Evolutionary conservation across 768 basidiomycete genomes (phyloP), one percentile per base, ranked within the genome.

Genomic region (Floccularia luteovirens): DNA sequence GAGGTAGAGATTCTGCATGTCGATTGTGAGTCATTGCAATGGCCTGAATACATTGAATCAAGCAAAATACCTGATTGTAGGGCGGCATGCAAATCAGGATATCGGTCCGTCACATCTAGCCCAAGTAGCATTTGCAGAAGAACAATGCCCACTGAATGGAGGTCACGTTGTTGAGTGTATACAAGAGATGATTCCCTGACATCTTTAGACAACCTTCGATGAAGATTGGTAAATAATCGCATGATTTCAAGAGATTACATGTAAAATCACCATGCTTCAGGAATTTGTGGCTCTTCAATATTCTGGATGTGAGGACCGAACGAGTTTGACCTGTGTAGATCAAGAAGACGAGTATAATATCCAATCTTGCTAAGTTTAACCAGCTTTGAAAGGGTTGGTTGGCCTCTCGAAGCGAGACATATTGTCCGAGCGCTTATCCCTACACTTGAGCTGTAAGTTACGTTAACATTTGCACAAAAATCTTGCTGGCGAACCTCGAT

Each of bases 71-170:
- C 67, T 35, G 66, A 66, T 40, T 69, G 66, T 5, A 87, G 58
- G 2, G 82, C 85, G 19, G 67, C 63, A 12, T 75, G 70, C 2
- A 75, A 69, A 41, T 78, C 74, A 21, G 62, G 57, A 48, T 68
- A 84, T 31, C 67, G 64, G 37, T 64, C 66, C 40, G 69, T 72
- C 6, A 86, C 80, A 46, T 86, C 75, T 38, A 79, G 60, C 0
- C 92, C 92, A n/a, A 81, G 61, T 10, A 94, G 58, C 87, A 94
- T 90, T 59, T 93, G 88, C 38, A 91, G 51, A 27, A 92, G 63
- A 2, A 90, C 70, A 19, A 93, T 72, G 0, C 87, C 91, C 0
- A 80, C 76, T 31, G 77, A 72, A 60, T 92, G 90, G 7, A 94
- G 79, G 51, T 96, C 92, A 21, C 91, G 73, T 30, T 76, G 68